phyloP scores from a whole-genome alignment of 106 monocot genomes.

The Iris macrosiphon region DNA sequence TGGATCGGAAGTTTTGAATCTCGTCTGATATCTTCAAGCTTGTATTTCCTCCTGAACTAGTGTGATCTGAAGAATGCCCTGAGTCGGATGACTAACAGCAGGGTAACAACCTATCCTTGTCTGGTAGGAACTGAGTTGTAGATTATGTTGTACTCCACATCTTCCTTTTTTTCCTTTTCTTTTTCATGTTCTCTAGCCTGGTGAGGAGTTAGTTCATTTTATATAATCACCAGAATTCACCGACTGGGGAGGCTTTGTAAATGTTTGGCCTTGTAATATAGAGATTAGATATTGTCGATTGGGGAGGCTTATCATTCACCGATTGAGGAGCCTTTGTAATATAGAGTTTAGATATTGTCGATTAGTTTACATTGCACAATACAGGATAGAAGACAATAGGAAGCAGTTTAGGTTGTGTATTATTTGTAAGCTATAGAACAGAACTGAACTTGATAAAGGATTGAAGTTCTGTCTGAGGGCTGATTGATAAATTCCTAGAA shows the following conservation, averaged over 20 bases:
- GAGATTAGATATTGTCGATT: background rate
- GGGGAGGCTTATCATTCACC: too few species aligned
- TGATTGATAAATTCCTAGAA: background rate
- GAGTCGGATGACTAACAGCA: background rate
- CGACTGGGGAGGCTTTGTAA: background rate
- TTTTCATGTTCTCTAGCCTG: too few species aligned
- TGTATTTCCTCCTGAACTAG: background rate
- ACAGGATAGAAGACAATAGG: background rate
- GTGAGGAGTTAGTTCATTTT: background rate
- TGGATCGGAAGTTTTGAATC: conserved; percentile 24
- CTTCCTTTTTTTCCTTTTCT: background rate
- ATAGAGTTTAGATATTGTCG: background rate
- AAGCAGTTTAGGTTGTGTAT: background rate
- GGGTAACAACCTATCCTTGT: background rate
- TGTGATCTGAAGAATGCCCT: background rate
- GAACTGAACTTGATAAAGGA: background rate
- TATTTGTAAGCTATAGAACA: background rate
- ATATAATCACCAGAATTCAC: background rate
- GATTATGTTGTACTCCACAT: background rate
- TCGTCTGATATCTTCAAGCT: background rate
- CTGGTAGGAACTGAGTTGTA: background rate
- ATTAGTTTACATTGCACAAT: background rate
- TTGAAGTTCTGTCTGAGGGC: background rate
- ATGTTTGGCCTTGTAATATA: conserved; percentile 8
- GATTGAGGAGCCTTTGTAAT: too few species aligned